A percentile compares a stretch with the other conserved stretches of the same genome.
Evolutionary conservation across 208 protist species (phyloP).

Genomic region (Leishmania martiniquensis): DNA sequence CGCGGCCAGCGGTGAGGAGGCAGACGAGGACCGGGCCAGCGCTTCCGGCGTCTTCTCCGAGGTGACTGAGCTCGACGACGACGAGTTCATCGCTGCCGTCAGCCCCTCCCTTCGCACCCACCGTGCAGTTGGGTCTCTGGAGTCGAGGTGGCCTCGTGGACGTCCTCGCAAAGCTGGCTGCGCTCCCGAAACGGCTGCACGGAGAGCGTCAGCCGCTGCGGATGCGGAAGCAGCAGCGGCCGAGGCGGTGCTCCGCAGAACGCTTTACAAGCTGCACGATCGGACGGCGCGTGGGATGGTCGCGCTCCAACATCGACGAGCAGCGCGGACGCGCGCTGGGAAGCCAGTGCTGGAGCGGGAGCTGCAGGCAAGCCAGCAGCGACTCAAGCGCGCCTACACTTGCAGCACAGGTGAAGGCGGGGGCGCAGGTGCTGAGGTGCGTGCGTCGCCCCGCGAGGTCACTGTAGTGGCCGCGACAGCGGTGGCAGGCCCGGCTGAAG

Average conservation of each 20-base stretch:
- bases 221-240: not conserved
- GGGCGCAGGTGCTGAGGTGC: not conserved
- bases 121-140: not conserved
- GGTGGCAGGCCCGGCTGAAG: not conserved
- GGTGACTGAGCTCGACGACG: not conserved
- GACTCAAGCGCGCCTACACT: conserved; percentile 17
- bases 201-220: not conserved
- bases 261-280: conserved; percentile 29
- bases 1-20: not conserved
- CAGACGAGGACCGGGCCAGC: not conserved
- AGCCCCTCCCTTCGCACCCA: not conserved
- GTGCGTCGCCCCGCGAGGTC: not conserved
- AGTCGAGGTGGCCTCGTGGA: not conserved
- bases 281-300: conserved; percentile 35
- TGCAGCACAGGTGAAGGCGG: not conserved
- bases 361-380: conserved; percentile 32
- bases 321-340: conserved; percentile 25
- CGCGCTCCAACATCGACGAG: conserved; percentile 33
- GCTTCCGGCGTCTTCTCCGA: not conserved
- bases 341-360: conserved; percentile 29
- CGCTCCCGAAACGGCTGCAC: not conserved
- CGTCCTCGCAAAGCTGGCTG: not conserved
- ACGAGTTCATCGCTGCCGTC: not conserved
- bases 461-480: not conserved
- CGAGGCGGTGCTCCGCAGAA: conserved; percentile 17